Evolutionary conservation across 768 basidiomycete genomes (phyloP).

Genomic region (Lactarius psammicola): DNA sequence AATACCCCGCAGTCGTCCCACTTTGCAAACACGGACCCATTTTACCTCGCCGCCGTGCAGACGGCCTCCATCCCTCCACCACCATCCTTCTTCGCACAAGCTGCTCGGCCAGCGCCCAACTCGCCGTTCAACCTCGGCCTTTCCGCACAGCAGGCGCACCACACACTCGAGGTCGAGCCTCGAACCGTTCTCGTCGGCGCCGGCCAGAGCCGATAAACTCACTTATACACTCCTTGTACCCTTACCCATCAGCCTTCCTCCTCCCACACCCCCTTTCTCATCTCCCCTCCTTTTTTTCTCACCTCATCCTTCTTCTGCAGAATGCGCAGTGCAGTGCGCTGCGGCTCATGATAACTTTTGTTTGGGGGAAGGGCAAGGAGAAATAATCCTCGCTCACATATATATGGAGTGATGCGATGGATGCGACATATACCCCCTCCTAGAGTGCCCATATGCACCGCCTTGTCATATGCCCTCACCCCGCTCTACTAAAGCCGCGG

Average conservation of each 20-base stretch:
- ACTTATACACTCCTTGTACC: background rate
- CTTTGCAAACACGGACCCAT: slow-evolving; percentile 52
- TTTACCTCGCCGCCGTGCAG: slow-evolving; percentile 47
- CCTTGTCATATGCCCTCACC: background rate
- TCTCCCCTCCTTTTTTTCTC: background rate
- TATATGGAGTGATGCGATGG: slow-evolving; percentile 6
- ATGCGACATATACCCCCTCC: slow-evolving; percentile 20
- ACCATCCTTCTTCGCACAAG: slow-evolving; percentile 26
- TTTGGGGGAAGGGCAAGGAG: background rate
- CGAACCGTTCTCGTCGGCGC: slow-evolving; percentile 27
- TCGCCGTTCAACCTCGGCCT: slow-evolving; percentile 26
- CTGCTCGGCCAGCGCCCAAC: slow-evolving; percentile 20
- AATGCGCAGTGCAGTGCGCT: slow-evolving; percentile 7
- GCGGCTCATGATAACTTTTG: background rate
- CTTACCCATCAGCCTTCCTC: background rate
- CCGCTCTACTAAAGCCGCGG: slow-evolving; percentile 1
- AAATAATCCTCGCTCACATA: background rate
- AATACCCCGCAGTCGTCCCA: slow-evolving; percentile 28
- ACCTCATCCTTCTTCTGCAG: background rate
- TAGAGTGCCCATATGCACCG: slow-evolving; percentile 17
- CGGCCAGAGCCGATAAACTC: slow-evolving; percentile 24
- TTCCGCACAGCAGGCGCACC: slow-evolving; percentile 22
- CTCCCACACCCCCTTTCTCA: background rate
- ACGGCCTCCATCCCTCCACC: slow-evolving; percentile 20
- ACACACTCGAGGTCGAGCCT: slow-evolving; percentile 22